A percentile compares a stretch with the other conserved stretches of the same genome.
phyloP scores from a whole-genome alignment of 768 basidiomycete species.

The Kwoniella botswanensis region DNA sequence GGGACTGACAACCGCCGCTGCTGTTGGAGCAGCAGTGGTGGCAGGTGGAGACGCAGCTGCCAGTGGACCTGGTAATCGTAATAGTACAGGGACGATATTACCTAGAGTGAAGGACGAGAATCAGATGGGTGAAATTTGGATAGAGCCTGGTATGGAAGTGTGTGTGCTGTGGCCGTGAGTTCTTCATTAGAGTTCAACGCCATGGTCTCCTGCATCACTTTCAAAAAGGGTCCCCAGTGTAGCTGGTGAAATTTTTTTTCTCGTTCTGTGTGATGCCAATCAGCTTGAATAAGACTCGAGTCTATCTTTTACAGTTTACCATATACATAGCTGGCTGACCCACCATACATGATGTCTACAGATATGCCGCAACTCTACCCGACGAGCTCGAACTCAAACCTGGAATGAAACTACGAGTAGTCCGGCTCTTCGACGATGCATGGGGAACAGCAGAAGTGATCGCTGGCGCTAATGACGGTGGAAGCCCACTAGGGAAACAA shows the following conservation, averaged over 20 bases:
- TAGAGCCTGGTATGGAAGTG: slow-evolving; percentile 52
- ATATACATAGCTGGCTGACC: background rate
- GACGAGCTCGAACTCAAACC: slow-evolving; percentile 57
- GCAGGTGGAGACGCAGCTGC: slow-evolving; percentile 21
- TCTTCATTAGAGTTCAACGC: background rate
- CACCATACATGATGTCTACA: slow-evolving; percentile 1
- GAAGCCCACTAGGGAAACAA: slow-evolving; percentile 42
- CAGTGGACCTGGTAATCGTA: slow-evolving; percentile 29
- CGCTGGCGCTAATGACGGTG: background rate
- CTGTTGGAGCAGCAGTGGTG: slow-evolving; percentile 12
- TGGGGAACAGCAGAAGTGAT: slow-evolving; percentile 56
- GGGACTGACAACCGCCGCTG: slow-evolving; percentile 17
- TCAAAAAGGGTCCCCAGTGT: background rate
- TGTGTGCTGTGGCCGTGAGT: slow-evolving; percentile 57
- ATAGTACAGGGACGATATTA: slow-evolving; percentile 45
- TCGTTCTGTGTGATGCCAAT: too few species aligned
- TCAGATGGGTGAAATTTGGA: slow-evolving; percentile 51
- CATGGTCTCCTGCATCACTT: background rate
- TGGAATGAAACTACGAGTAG: slow-evolving; percentile 54
- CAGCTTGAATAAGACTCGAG: too few species aligned
- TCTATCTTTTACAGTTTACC: too few species aligned
- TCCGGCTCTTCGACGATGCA: slow-evolving; percentile 56
- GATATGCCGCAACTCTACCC: slow-evolving; percentile 52
- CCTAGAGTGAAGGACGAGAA: slow-evolving; percentile 56
- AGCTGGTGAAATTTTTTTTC: too few species aligned